Conservation (phyloP, 108 stramenopile genomes). For the Ochromonas danica region DNA sequence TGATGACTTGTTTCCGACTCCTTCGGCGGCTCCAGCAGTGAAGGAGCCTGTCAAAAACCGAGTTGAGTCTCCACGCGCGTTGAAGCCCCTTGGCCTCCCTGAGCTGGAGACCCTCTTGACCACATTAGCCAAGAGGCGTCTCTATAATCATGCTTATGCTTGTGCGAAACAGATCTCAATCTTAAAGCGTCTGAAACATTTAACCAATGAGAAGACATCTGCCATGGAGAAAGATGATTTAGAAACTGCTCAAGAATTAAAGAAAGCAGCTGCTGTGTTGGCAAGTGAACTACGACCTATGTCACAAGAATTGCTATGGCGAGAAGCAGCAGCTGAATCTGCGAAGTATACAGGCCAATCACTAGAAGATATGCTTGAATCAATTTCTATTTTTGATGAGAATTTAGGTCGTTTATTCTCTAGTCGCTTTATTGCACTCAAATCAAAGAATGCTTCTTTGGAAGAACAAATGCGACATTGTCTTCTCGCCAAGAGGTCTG, state of each 20-base stretch:
- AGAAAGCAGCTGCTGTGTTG: not conserved
- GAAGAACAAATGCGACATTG: not conserved
- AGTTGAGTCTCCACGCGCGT: no score
- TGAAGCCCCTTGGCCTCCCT: not conserved
- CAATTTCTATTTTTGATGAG: not conserved
- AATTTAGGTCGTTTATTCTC: not conserved
- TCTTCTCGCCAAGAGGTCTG: not conserved
- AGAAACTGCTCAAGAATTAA: not conserved
- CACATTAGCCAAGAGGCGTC: not conserved
- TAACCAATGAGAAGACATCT: not conserved
- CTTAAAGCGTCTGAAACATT: not conserved
- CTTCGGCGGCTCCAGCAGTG: no score
- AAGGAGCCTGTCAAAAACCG: no score
- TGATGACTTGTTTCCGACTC: not conserved
- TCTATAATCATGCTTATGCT: not conserved
- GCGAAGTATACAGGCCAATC: not conserved
- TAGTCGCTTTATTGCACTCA: not conserved
- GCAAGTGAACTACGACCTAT: not conserved
- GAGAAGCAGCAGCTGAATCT: not conserved
- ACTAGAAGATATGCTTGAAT: not conserved
- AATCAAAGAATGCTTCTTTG: not conserved
- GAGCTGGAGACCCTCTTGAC: not conserved
- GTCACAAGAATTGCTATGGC: not conserved
- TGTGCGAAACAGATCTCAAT: not conserved
- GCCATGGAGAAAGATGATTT: conserved; percentile 8